Evolutionary conservation across 208 protist species (phyloP), one percentile per base, ranked within the genome.

Genomic region (Wallacemonas collosoma): DNA sequence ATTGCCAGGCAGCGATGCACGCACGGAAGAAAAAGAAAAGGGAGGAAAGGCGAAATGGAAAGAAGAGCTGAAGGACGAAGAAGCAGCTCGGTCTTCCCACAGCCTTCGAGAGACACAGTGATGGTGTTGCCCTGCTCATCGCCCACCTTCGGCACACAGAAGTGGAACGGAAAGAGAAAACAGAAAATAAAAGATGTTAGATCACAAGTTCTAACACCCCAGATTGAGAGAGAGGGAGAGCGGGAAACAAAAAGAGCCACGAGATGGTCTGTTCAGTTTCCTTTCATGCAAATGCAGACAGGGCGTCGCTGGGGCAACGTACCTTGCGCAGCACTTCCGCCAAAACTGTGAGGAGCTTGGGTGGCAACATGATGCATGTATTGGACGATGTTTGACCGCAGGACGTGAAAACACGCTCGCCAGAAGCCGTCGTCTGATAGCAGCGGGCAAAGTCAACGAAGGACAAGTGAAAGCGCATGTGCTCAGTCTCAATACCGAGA

Each of bases 401-500:
- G 1, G 76, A 36, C 26, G 83, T 67, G 69, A 80, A 82, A 41
- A 79, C 82, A 3, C 63, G 43, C 48, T 50, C 62, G 9, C 83
- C 83, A 62, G 61, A 54, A 6, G 47, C 56, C 6, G 68, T 71
- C 6, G 61, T 71, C 47, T 74, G 71, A 26, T 63, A 17, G 54
- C 84, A 67, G 54, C 41, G 35, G 36, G 60, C 63, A 17, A 88
- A 71, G 76, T 88, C 76, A 6, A 45, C 58, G 60, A 88, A 82
- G 12, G 83, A 82, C 48, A 80, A 9, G 45, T 75, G 74, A 53
- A 79, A 68, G 4, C 15, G 39, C 47, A 48, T 73, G 41, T 82
- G 39, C 43, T 73, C 71, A n/a, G 72, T 76, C 57, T 88, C 76
- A n/a, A 88, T 62, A n/a, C 71, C 79, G 43, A 88, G 68, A 14